Percentiles rank a stretch among this genome's conserved stretches.
Conservation (phyloP, 2,329 filamentous ascomycete species). For the Endothia cerciana region DNA sequence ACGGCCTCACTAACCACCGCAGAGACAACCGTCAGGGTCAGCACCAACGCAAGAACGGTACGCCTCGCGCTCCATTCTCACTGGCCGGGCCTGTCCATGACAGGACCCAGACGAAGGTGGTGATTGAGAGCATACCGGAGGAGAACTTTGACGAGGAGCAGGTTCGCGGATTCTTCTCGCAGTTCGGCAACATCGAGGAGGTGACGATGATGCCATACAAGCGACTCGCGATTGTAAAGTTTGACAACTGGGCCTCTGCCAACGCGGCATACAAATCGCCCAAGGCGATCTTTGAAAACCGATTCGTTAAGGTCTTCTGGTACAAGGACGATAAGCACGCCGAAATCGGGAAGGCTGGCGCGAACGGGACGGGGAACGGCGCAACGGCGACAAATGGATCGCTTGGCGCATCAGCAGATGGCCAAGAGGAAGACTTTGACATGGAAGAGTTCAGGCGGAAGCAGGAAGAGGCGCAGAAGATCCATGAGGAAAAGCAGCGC, state of each 20-base stretch:
- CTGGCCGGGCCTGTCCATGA: conserved; percentile 66
- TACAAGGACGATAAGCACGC: conserved; percentile 58
- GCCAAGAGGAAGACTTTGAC: conserved; percentile 57
- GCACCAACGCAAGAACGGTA: conserved; percentile 41
- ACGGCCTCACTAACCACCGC: conserved; percentile 33
- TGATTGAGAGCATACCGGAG: conserved; percentile 78
- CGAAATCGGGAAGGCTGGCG: conserved; percentile 34
- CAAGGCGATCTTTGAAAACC: conserved; percentile 81
- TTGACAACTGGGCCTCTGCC: conserved; percentile 66
- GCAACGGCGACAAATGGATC: conserved; percentile 32
- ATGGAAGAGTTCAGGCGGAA: conserved; percentile 69
- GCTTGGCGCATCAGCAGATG: conserved; percentile 39
- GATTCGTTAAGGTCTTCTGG: conserved; percentile 87
- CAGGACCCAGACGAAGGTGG: conserved; percentile 67
- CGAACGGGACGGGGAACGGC: conserved; percentile 39
- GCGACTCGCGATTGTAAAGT: conserved; percentile 71
- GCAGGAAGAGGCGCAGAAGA: conserved; percentile 73
- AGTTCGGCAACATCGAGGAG: conserved; percentile 70
- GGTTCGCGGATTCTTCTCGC: conserved; percentile 70
- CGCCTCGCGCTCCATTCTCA: conserved; percentile 61
- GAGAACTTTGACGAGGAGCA: conserved; percentile 68
- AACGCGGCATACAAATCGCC: conserved; percentile 75
- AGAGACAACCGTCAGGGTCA: conserved; percentile 43
- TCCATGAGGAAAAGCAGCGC: conserved; percentile 66
- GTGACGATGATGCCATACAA: conserved; percentile 69